phyloP scores from a whole-genome alignment of 169 alveolate genomes.

The Eimeria tenella region DNA sequence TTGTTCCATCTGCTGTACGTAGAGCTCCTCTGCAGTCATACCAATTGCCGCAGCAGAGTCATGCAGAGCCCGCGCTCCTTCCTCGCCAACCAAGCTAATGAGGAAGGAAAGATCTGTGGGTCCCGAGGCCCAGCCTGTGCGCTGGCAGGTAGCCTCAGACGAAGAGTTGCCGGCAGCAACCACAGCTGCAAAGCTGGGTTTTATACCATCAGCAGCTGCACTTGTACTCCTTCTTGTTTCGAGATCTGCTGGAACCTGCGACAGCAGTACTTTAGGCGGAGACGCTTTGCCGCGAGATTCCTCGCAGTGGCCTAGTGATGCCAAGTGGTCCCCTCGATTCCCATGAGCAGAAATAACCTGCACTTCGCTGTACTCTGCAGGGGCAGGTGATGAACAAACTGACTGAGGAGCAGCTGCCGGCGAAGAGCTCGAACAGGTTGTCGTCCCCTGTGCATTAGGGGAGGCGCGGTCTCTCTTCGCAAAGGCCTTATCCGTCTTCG shows the following conservation, averaged over 20 bases:
- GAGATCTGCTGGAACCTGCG: not conserved
- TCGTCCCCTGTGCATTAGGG: not conserved
- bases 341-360: not conserved
- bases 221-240: not conserved
- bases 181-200: slow-evolving; percentile 56
- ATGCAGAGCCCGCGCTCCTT: slow-evolving; percentile 51
- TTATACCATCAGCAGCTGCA: not conserved
- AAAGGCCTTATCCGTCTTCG: not conserved
- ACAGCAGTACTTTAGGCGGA: not conserved
- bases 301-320: not conserved
- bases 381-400: not conserved
- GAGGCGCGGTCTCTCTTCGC: not conserved
- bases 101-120: slow-evolving; percentile 34
- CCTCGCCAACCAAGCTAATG: slow-evolving; percentile 43
- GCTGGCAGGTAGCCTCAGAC: not conserved
- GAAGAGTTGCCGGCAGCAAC: slow-evolving; percentile 58
- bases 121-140: slow-evolving; percentile 65
- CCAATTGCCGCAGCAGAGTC: slow-evolving; percentile 67
- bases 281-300: not conserved
- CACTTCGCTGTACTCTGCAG: not conserved
- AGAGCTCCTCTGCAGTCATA: slow-evolving; percentile 71
- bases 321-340: not conserved
- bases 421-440: not conserved
- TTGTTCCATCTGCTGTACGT: slow-evolving; percentile 65
- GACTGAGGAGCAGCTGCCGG: not conserved